phyloP scores from a whole-genome alignment of 805 yeast species.

The Starmerella bombicola region DNA sequence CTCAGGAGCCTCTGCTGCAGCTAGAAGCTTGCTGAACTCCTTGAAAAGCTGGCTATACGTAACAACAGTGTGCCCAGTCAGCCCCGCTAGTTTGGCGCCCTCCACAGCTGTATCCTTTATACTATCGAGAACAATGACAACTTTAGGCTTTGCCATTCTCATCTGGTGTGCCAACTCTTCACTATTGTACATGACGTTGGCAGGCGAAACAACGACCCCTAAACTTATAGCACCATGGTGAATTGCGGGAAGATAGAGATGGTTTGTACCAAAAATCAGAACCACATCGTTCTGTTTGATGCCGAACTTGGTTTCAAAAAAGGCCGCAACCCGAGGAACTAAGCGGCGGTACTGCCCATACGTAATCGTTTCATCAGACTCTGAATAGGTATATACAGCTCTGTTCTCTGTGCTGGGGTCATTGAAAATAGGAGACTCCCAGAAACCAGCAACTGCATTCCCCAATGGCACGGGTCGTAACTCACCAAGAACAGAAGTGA shows the following conservation, averaged over 20 bases:
- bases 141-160: slow-evolving; percentile 17
- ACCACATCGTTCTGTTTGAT: slow-evolving; percentile 26
- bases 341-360: slow-evolving; percentile 13
- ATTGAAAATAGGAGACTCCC: slow-evolving; percentile 1
- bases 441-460: slow-evolving; percentile 8
- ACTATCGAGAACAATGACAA: slow-evolving; percentile 17
- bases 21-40: slow-evolving; percentile 1
- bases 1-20: slow-evolving; percentile 6
- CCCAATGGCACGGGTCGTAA: slow-evolving; percentile 1
- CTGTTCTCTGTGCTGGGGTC: slow-evolving; percentile 1
- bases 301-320: slow-evolving; percentile 18
- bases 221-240: slow-evolving; percentile 25
- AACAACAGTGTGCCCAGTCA: slow-evolving; percentile 1
- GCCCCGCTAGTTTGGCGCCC: slow-evolving; percentile 10
- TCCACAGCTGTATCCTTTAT: slow-evolving; percentile 7
- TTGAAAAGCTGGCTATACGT: slow-evolving; percentile 6
- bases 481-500: slow-evolving; percentile 1
- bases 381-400: slow-evolving; percentile 19
- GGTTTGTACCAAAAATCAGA: slow-evolving; percentile 24
- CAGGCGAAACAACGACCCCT: slow-evolving; percentile 29
- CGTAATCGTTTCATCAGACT: slow-evolving; percentile 17
- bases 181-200: slow-evolving; percentile 27
- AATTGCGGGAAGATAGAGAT: slow-evolving; percentile 24
- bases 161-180: slow-evolving; percentile 28
- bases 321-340: slow-evolving; percentile 18